Evolutionary conservation across 352 stramenopile genomes (phyloP), one percentile per base, ranked within the genome.

Genomic region (Pelagophyceae sp.): DNA sequence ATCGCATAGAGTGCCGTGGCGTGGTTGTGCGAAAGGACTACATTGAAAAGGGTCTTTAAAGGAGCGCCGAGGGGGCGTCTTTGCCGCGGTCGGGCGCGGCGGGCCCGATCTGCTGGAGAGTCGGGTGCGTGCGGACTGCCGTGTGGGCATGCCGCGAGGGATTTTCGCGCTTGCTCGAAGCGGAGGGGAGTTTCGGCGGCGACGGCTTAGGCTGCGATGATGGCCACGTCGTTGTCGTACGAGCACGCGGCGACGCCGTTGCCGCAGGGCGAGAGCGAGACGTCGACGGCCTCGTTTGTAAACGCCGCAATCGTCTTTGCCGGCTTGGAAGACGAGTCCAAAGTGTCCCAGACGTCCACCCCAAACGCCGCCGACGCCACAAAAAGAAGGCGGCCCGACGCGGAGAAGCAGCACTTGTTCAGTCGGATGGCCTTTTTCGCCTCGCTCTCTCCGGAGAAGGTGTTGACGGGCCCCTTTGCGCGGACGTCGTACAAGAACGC

Each of bases 301-400:
- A 74, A 37, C 2, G 25, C 31, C 67, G 51, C 5, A 3, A 74
- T 23, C 15, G 67, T 2, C 29, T 51, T 54, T 2, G 1, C 27
- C n/a, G n/a, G n/a, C n/a, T n/a, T n/a, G n/a, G n/a, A n/a, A n/a
- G n/a, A n/a, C n/a, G n/a, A n/a, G n/a, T n/a, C 1, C 17, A 58
- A 23, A 11, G 67, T 74, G 67, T 74, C 67, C 67, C 67, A 74
- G 67, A 74, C 38, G 19, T 74, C 67, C 19, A 74, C n/a, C n/a
- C n/a, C 27, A 11, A 1, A 31, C 35, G 51, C 67, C 35, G 51
- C 67, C 5, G 35, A 40, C 35, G 17, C 67, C 15, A 74, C 67
- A n/a, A 74, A 74, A 2, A 74, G 19, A 23, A 74, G 38, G 11
- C 67, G 33, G 11, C 67, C 67, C 35, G 67, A 74, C 35, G 25